phyloP scores from a whole-genome alignment of 148 eudicot genomes.

The Chenopodium quinoa region DNA sequence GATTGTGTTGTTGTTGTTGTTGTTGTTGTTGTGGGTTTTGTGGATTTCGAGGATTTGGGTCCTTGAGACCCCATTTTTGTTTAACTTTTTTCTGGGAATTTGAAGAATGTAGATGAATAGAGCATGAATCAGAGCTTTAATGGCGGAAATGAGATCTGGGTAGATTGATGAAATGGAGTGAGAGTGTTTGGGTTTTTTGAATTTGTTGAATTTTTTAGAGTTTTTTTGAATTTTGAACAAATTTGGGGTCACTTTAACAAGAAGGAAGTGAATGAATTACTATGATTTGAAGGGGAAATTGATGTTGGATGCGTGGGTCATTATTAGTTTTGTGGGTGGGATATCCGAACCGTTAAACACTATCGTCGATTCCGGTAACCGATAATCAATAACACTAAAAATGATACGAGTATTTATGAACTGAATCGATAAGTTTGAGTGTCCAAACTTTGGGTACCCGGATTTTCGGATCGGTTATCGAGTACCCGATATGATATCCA shows the following conservation, averaged over 20 bases:
- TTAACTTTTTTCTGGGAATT: too few relatives aligned
- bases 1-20: slow-evolving; percentile 20
- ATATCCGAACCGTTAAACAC: too few relatives aligned
- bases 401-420: too few relatives aligned
- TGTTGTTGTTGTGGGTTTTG: slow-evolving; percentile 33
- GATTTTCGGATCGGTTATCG: too few relatives aligned
- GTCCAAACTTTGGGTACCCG: too few relatives aligned
- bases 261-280: neutral
- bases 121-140: neutral
- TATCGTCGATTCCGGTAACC: too few relatives aligned
- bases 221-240: neutral
- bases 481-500: too few relatives aligned
- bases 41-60: slow-evolving; percentile 57
- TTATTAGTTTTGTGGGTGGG: neutral
- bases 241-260: neutral
- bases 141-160: neutral
- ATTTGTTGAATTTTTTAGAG: neutral
- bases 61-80: slow-evolving; percentile 53
- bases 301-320: neutral
- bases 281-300: neutral
- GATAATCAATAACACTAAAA: too few relatives aligned
- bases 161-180: neutral
- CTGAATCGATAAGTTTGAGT: too few relatives aligned
- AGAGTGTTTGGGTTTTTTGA: neutral
- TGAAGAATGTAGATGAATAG: too few relatives aligned